These are phyloP conservation scores for Thalassiosira mediterranea DNA, from an alignment of 352 stramenopile species.

Conservation along the genomic window DNA sequence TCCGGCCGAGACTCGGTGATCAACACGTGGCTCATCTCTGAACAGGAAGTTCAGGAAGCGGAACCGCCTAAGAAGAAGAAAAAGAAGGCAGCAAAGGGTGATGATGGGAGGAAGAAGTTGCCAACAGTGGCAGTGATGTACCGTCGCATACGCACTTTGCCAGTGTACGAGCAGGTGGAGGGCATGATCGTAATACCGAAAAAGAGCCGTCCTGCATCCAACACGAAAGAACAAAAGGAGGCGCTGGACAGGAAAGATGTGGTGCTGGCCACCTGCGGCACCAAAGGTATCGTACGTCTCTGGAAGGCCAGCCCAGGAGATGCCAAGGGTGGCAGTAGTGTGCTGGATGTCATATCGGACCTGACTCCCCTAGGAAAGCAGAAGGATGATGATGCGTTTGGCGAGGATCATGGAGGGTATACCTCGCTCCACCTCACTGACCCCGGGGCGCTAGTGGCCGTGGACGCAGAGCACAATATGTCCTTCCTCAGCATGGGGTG, in stretches of 20 bases:
- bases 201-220: constrained; percentile 50
- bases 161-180: constrained; percentile 94
- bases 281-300: constrained; percentile 89
- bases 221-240: constrained; percentile 28
- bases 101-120: constrained; percentile 25
- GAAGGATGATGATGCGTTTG: constrained; percentile 60
- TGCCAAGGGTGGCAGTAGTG: constrained; percentile 19
- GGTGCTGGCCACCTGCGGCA: constrained; percentile 91
- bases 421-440: constrained; percentile 60
- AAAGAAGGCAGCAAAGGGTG: constrained; percentile 54
- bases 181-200: constrained; percentile 89
- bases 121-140: constrained; percentile 77
- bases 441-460: constrained; percentile 54
- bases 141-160: constrained; percentile 88
- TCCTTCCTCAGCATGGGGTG: constrained; percentile 63
- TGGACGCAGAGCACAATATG: constrained; percentile 83
- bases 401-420: constrained; percentile 76
- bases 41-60: constrained; percentile 38
- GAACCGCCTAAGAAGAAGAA: constrained; percentile 44
- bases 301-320: constrained; percentile 64
- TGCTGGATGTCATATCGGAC: constrained; percentile 36
- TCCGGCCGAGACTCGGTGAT: constrained; percentile 91
- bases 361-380: constrained; percentile 54
- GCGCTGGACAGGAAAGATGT: constrained; percentile 83
- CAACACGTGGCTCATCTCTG: constrained; percentile 81